phyloP scores from a whole-genome alignment of 805 yeast species.

The Barnettozyma sucrosica region DNA sequence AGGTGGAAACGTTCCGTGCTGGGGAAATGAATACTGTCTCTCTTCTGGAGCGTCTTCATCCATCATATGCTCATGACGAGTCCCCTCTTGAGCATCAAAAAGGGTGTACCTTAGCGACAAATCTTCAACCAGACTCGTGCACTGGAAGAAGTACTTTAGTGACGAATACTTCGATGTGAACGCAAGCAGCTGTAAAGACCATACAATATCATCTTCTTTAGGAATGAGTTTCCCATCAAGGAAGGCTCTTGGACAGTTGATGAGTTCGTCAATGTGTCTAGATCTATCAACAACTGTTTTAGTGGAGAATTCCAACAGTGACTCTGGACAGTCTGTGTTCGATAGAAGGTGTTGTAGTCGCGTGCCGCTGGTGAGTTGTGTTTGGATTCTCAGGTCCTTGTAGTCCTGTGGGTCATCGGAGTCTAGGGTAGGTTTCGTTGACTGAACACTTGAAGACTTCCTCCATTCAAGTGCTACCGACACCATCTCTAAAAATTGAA shows the following conservation, averaged over 20 bases:
- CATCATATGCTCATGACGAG: background rate
- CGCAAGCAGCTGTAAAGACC: slow-evolving; percentile 89
- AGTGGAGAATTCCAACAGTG: slow-evolving; percentile 8
- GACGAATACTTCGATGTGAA: slow-evolving; percentile 88
- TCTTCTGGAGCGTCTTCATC: slow-evolving; percentile 26
- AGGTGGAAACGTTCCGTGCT: background rate
- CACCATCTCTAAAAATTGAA: slow-evolving; percentile 15
- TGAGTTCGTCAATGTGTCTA: slow-evolving; percentile 22
- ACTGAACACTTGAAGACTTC: background rate
- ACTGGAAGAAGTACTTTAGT: slow-evolving; percentile 67
- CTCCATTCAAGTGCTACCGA: slow-evolving; percentile 8
- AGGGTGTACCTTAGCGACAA: slow-evolving; percentile 47
- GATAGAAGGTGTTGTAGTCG: background rate
- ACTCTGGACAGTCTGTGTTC: background rate
- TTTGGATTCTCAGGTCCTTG: background rate
- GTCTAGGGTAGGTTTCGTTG: background rate
- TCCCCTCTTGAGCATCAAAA: slow-evolving; percentile 12
- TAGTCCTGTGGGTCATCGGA: slow-evolving; percentile 2
- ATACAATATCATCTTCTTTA: slow-evolving; percentile 85
- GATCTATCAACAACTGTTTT: slow-evolving; percentile 10
- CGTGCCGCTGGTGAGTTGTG: background rate
- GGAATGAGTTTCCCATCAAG: slow-evolving; percentile 76
- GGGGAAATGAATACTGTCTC: background rate
- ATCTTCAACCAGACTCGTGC: slow-evolving; percentile 67
- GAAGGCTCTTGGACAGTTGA: slow-evolving; percentile 46